Evolutionary conservation across 495 filamentous ascomycete species (phyloP), one percentile per base, ranked within the genome.

Genomic region (Xylaria scruposa): DNA sequence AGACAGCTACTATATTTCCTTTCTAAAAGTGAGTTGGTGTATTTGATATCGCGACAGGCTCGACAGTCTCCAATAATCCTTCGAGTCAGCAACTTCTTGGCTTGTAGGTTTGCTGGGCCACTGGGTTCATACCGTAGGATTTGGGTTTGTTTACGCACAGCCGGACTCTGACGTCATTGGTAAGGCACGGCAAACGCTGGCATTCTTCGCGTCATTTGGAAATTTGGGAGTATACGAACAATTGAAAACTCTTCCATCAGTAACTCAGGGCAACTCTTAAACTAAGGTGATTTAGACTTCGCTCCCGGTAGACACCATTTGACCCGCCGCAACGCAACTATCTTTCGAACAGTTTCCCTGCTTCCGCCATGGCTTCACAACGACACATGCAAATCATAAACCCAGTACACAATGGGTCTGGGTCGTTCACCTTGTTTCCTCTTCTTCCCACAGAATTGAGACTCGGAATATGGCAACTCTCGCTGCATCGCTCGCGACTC

Each of bases 391-490:
- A 54, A 36, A 67, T 67, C 24, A 19, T 67, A 6, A 67, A 67
- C 26, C 64, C 64, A 29, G 29, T 15, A 17, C 3, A 53, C 15
- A 38, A n/a, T 44, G 64, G 38, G 49, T 33, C 24, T 29, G 8
- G 2, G n/a, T 49, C 64, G 17, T 67, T 67, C 10, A 12, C 26
- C 6, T 26, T 67, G 64, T 67, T 67, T 38, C 7, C 64, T 13
- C 33, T 33, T 31, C 64, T 67, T 2, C 64, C 64, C 6, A 3
- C 42, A 24, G 64, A 67, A 67, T 12, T 67, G 3, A 9, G 64
- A 67, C 46, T 67, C 33, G 24, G 38, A 7, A 67, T 67, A 36
- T 67, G 64, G 64, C 40, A 67, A 46, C 24, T 53, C n/a, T 67
- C 64, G 8, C 64, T 67, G 26, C 42, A n/a, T 13, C 64, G 64